Conservation (phyloP, 2,329 filamentous ascomycete genomes). For the Sarocladiaceae sp. region DNA sequence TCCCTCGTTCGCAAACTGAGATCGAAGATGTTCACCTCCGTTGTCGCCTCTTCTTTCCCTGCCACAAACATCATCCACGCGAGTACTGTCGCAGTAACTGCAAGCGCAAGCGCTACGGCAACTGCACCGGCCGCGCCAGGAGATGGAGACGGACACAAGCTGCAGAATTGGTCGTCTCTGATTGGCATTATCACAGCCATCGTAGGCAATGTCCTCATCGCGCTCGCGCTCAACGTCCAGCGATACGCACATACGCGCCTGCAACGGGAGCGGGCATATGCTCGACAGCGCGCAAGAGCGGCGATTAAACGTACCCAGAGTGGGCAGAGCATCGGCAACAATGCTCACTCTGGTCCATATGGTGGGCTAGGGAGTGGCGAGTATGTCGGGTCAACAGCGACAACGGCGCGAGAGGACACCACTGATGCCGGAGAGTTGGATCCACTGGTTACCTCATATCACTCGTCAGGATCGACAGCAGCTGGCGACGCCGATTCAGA, state of each 20-base stretch:
- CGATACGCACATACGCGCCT: slow-evolving; percentile 90
- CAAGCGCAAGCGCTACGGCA: not conserved
- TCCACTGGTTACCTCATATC: slow-evolving; percentile 47
- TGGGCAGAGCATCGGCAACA: slow-evolving; percentile 14
- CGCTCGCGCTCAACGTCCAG: slow-evolving; percentile 92
- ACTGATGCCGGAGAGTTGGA: slow-evolving; percentile 38
- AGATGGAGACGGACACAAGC: slow-evolving; percentile 32
- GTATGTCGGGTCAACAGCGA: slow-evolving; percentile 23
- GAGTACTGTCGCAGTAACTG: not conserved
- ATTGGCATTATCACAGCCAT: slow-evolving; percentile 95
- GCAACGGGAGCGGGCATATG: slow-evolving; percentile 62
- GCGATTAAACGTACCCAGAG: slow-evolving; percentile 43
- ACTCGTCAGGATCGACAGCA: slow-evolving; percentile 29
- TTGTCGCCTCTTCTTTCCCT: not conserved
- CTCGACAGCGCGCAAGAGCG: slow-evolving; percentile 49
- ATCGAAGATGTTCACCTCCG: not conserved
- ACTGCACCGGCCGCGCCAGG: slow-evolving; percentile 19
- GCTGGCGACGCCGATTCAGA: slow-evolving; percentile 14
- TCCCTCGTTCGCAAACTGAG: not conserved
- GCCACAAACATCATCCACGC: not conserved
- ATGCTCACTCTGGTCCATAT: slow-evolving; percentile 24
- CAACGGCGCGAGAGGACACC: slow-evolving; percentile 8
- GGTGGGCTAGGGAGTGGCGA: slow-evolving; percentile 25
- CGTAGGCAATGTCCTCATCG: slow-evolving; percentile 88
- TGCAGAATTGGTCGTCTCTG: slow-evolving; percentile 80